Evolutionary conservation across 148 eudicot species (phyloP).

Genomic region (Hydrangea macrophylla): DNA sequence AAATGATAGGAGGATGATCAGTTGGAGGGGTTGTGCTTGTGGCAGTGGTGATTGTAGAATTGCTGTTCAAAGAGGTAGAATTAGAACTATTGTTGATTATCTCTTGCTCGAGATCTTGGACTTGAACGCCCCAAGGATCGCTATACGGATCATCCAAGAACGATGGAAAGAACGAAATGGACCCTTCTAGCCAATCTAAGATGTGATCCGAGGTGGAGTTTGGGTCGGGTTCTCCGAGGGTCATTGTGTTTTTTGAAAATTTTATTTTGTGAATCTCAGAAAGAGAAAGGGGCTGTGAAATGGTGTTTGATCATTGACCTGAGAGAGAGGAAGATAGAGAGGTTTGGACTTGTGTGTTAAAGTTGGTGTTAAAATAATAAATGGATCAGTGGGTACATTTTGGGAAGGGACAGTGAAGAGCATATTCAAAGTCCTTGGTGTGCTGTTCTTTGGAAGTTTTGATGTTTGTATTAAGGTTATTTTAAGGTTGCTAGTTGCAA

Average conservation of each 20-base stretch:
- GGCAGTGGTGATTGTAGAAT: conserved; percentile 12
- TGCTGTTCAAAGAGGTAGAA: conserved; percentile 18
- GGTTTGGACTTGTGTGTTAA: not conserved
- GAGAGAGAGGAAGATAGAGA: not conserved
- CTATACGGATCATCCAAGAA: conserved; percentile 32
- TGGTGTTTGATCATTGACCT: conserved; percentile 10
- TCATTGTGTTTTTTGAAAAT: conserved; percentile 25
- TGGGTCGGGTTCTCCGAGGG: conserved; percentile 29
- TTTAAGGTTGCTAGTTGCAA: not conserved
- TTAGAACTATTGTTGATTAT: conserved; percentile 9
- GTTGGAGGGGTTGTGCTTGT: conserved; percentile 20
- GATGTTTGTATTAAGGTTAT: conserved; percentile 23
- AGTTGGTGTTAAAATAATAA: conserved; percentile 8
- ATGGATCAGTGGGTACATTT: conserved; percentile 9
- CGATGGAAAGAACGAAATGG: conserved; percentile 25
- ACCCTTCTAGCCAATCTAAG: conserved; percentile 34
- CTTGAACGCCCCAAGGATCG: conserved; percentile 31
- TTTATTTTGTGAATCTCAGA: no score
- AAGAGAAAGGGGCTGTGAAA: not conserved
- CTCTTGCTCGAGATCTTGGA: conserved; percentile 25
- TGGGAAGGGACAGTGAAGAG: conserved; percentile 25
- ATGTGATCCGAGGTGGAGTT: conserved; percentile 26
- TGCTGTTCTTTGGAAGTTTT: conserved; percentile 42
- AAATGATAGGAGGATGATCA: conserved; percentile 14
- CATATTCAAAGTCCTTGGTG: conserved; percentile 27